phyloP scores from a whole-genome alignment of 352 stramenopile species.

The Phytopythium kandeliae region DNA sequence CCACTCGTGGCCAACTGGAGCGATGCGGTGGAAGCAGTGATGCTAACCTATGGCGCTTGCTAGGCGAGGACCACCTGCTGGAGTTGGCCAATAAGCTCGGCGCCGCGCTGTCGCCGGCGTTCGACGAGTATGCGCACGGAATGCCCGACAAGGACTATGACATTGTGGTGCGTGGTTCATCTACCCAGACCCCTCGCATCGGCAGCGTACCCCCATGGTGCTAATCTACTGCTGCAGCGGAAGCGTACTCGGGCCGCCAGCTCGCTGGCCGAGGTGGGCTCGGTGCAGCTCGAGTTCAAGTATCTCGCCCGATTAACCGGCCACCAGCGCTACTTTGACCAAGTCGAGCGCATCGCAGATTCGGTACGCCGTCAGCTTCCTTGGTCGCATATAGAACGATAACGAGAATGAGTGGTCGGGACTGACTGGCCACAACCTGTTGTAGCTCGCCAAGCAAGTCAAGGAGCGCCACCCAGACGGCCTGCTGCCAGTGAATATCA shows the following conservation, averaged over 20 bases:
- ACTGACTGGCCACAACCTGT: background rate
- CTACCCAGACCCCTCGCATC: background rate
- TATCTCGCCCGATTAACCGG: conserved; percentile 59
- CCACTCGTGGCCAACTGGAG: background rate
- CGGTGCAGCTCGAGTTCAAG: conserved; percentile 81
- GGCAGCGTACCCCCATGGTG: too few relatives aligned
- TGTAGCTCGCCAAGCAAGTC: conserved; percentile 46
- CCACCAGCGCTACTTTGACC: conserved; percentile 52
- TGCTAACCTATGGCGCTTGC: background rate
- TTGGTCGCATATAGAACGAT: too few relatives aligned
- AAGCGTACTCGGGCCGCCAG: conserved; percentile 30
- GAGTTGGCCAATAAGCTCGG: conserved; percentile 57
- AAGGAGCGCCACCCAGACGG: conserved; percentile 46
- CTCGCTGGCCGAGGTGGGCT: conserved; percentile 60
- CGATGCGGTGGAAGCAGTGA: background rate
- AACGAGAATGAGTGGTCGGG: too few relatives aligned
- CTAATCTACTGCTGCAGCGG: conserved; percentile 10
- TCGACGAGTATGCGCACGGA: conserved; percentile 40
- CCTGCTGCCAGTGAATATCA: conserved; percentile 48
- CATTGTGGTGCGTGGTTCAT: conserved; percentile 29
- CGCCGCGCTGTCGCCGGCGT: conserved; percentile 52
- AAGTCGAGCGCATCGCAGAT: conserved; percentile 67
- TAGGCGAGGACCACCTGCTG: conserved; percentile 51
- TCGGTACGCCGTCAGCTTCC: conserved; percentile 35
- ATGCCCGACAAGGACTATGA: conserved; percentile 66